Evolutionary conservation across 805 yeast genomes (phyloP).

Genomic region (Vanderwaltozyma polyspora): DNA sequence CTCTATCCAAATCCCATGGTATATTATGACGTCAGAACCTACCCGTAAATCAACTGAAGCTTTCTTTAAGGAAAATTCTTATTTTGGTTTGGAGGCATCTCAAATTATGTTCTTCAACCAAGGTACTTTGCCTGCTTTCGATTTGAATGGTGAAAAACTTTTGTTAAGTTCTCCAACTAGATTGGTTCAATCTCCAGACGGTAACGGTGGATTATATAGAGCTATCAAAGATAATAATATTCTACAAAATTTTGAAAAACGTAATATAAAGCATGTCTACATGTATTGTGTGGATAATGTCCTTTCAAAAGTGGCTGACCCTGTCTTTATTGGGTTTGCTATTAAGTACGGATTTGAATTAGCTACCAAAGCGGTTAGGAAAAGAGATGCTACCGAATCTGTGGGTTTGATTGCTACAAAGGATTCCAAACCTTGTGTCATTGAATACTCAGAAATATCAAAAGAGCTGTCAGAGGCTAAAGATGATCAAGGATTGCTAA

Average conservation of each 20-base stretch:
- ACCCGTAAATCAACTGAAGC: slow-evolving; percentile 65
- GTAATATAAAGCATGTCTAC: slow-evolving; percentile 79
- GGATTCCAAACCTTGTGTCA: slow-evolving; percentile 65
- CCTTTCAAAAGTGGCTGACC: slow-evolving; percentile 87
- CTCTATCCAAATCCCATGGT: slow-evolving; percentile 64
- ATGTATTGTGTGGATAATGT: slow-evolving; percentile 96
- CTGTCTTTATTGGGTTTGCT: slow-evolving; percentile 74
- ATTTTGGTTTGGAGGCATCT: slow-evolving; percentile 54
- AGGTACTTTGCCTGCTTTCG: slow-evolving; percentile 88
- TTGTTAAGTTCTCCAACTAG: slow-evolving; percentile 44
- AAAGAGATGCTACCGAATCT: slow-evolving; percentile 73
- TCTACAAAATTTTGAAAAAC: slow-evolving; percentile 51
- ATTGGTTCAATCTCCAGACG: slow-evolving; percentile 87
- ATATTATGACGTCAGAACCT: slow-evolving; percentile 90
- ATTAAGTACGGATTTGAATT: slow-evolving; percentile 53
- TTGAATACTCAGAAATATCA: slow-evolving; percentile 89
- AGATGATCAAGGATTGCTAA: slow-evolving; percentile 52
- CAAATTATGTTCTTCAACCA: slow-evolving; percentile 82
- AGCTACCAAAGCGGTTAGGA: slow-evolving; percentile 92
- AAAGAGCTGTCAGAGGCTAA: slow-evolving; percentile 55
- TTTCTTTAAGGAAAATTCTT: slow-evolving; percentile 49
- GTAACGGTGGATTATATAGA: slow-evolving; percentile 92
- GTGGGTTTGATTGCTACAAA: slow-evolving; percentile 86
- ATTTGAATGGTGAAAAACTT: slow-evolving; percentile 55
- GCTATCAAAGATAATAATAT: slow-evolving; percentile 60